A percentile compares a stretch with the other conserved stretches of the same genome.
These are phyloP conservation scores for Backusella westeae DNA, from an alignment of 192 early-diverging fungal genomes.

Conservation along the genomic window DNA sequence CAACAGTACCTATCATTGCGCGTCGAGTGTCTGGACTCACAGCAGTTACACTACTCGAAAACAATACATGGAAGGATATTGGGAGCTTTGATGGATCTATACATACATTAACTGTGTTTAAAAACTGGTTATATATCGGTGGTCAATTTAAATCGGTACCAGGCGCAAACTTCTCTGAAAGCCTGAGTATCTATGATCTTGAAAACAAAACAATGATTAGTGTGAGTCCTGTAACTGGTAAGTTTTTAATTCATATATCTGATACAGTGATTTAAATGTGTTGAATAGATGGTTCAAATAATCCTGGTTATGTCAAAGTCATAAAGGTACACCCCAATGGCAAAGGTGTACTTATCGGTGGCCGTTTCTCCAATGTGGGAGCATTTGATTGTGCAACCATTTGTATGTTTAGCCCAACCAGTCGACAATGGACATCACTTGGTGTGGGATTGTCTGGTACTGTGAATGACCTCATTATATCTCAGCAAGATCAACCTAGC, in stretches of 20 bases:
- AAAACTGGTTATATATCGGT: conserved; percentile 55
- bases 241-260: background rate
- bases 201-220: conserved; percentile 21
- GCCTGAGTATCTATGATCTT: conserved; percentile 47
- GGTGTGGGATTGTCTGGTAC: conserved; percentile 26
- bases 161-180: background rate
- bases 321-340: conserved; percentile 20
- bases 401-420: conserved; percentile 26
- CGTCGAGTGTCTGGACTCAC: background rate
- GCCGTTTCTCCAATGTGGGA: conserved; percentile 53
- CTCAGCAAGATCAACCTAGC: background rate
- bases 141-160: conserved; percentile 35
- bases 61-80: background rate
- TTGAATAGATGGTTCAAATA: background rate
- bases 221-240: background rate
- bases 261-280: background rate
- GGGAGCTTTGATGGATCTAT: conserved; percentile 38
- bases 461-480: conserved; percentile 31
- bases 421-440: conserved; percentile 31
- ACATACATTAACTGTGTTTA: conserved; percentile 40
- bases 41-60: background rate
- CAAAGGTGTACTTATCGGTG: conserved; percentile 48
- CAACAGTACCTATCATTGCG: background rate
- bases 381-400: conserved; percentile 24
- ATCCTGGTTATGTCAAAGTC: conserved; percentile 13